Percentiles rank a stretch among this genome's conserved stretches.
phyloP scores from a whole-genome alignment of 768 basidiomycete species.

The Mycena albidolilacea region DNA sequence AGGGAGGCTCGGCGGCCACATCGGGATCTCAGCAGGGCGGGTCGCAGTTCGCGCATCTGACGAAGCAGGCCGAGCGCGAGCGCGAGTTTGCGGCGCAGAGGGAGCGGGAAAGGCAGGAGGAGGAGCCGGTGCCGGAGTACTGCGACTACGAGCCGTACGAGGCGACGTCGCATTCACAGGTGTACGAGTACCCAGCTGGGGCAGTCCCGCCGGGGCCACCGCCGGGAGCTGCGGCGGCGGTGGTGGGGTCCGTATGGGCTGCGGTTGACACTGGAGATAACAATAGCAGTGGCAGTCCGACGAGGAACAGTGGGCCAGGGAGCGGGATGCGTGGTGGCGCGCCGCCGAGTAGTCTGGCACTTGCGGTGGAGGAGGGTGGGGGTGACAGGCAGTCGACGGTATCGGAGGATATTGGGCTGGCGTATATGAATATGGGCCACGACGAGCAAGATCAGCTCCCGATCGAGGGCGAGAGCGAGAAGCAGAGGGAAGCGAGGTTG shows the following conservation, averaged over 20 bases:
- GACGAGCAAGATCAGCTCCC: slow-evolving; percentile 7
- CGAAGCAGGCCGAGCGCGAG: slow-evolving; percentile 33
- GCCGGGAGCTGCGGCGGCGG: slow-evolving; percentile 54
- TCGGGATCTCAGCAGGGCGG: neutral
- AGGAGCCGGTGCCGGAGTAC: slow-evolving; percentile 57
- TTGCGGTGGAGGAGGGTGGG: slow-evolving; percentile 35
- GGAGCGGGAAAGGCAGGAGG: slow-evolving; percentile 26
- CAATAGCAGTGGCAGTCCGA: slow-evolving; percentile 23
- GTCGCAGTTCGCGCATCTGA: slow-evolving; percentile 1
- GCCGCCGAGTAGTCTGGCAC: neutral
- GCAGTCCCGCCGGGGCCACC: slow-evolving; percentile 57
- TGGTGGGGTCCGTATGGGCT: slow-evolving; percentile 53
- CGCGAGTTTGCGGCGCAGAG: slow-evolving; percentile 8
- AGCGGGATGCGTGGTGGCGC: neutral
- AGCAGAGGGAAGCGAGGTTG: slow-evolving; percentile 30
- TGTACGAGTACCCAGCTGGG: slow-evolving; percentile 31
- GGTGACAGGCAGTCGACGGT: slow-evolving; percentile 29
- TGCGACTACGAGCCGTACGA: slow-evolving; percentile 45
- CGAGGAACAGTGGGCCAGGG: slow-evolving; percentile 40
- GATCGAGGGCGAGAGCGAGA: slow-evolving; percentile 33
- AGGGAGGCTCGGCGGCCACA: neutral
- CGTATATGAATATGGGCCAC: slow-evolving; percentile 47
- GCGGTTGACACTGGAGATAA: slow-evolving; percentile 31
- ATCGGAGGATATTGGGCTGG: slow-evolving; percentile 46
- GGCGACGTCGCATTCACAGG: slow-evolving; percentile 28